Evolutionary conservation across 331 rosid species (phyloP).

Genomic region (Malus hybrid): DNA sequence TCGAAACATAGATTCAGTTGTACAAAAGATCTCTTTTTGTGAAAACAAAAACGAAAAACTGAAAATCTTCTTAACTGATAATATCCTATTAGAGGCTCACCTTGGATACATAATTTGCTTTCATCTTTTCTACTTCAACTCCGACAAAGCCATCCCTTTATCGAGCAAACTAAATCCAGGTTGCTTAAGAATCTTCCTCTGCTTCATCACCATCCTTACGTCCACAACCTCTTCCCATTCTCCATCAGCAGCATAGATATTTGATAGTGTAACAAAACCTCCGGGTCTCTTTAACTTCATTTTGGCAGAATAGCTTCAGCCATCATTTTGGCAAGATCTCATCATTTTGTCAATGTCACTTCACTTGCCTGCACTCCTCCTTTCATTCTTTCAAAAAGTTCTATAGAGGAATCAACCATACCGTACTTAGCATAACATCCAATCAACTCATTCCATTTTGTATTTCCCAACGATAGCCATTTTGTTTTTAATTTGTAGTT

Average conservation of each 20-base stretch:
- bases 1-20: too few relatives aligned
- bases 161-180: slow-evolving; percentile 56
- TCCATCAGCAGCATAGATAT: slow-evolving; percentile 58
- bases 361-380: slow-evolving; percentile 44
- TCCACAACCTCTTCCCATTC: slow-evolving; percentile 61
- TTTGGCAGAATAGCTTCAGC: not conserved
- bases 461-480: too few relatives aligned
- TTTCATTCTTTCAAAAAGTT: slow-evolving; percentile 39
- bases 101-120: not conserved
- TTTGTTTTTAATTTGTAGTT: too few relatives aligned
- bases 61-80: too few relatives aligned
- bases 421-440: slow-evolving; percentile 69
- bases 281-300: slow-evolving; percentile 44
- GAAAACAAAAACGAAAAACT: too few relatives aligned
- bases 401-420: slow-evolving; percentile 40
- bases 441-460: slow-evolving; percentile 55
- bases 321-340: slow-evolving; percentile 50
- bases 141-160: slow-evolving; percentile 12
- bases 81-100: not conserved
- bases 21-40: too few relatives aligned
- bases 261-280: slow-evolving; percentile 49
- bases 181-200: slow-evolving; percentile 34
- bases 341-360: slow-evolving; percentile 34
- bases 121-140: not conserved
- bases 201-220: slow-evolving; percentile 49